A percentile compares a stretch with the other conserved stretches of the same genome.
Evolutionary conservation across 2,329 filamentous ascomycete genomes (phyloP).

Genomic region (Chrysoporthe austroafricana): DNA sequence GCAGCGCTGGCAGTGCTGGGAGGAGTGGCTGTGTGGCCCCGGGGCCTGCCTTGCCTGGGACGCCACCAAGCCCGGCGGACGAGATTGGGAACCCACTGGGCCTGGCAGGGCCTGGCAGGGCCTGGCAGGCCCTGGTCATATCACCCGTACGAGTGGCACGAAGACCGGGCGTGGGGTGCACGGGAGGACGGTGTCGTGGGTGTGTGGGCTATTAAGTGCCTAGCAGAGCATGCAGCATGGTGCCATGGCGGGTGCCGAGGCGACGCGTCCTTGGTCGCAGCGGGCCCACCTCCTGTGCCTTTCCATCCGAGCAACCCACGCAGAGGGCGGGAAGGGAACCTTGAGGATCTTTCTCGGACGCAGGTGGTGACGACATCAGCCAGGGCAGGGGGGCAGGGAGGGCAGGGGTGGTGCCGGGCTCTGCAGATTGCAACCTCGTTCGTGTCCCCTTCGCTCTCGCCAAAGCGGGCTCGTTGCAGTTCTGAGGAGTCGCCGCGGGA

Average conservation of each 20-base stretch:
- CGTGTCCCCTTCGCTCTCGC: too few species aligned
- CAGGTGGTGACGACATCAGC: neutral
- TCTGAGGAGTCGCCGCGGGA: too few species aligned
- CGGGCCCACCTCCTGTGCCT: neutral
- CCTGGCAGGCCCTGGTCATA: neutral
- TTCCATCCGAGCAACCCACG: neutral
- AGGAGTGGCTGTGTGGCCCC: neutral
- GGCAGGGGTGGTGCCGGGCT: neutral
- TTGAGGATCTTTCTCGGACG: neutral
- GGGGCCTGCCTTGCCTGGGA: too few species aligned
- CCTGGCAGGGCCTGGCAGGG: neutral
- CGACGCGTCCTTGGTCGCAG: neutral
- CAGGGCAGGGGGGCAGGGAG: neutral
- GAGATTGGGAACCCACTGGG: constrained; percentile 1
- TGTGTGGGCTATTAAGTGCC: too few species aligned
- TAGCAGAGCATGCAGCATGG: too few species aligned
- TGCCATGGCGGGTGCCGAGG: neutral
- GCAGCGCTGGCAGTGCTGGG: neutral
- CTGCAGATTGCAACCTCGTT: neutral
- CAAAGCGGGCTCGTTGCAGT: too few species aligned
- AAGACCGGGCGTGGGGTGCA: neutral
- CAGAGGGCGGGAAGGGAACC: neutral
- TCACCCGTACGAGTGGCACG: neutral
- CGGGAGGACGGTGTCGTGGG: neutral
- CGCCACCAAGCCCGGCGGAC: neutral